These are phyloP conservation scores for Rhodotorula sp. DNA, from an alignment of 1,284 basidiomycete species.

Conservation along the genomic window DNA sequence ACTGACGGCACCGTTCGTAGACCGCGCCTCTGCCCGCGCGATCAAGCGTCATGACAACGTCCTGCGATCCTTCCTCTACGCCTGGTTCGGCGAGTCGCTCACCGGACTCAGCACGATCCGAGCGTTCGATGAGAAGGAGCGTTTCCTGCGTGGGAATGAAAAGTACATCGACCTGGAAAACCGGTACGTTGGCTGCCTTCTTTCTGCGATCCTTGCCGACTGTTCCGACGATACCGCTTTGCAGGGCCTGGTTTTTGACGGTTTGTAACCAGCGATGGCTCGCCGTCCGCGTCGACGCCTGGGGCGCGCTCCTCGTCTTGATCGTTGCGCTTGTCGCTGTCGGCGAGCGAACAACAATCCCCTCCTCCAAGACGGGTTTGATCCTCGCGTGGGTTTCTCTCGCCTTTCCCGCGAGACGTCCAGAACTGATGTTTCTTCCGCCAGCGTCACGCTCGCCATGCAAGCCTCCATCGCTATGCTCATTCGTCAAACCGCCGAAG, in stretches of 20 bases:
- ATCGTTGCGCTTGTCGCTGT: conserved; percentile 45
- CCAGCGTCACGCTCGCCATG: conserved; percentile 9
- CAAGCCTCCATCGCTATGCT: conserved; percentile 29
- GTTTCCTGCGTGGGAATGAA: conserved; percentile 19
- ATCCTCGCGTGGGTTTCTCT: conserved; percentile 2
- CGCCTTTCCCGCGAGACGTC: background rate
- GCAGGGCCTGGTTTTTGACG: conserved; percentile 48
- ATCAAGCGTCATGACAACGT: conserved; percentile 59
- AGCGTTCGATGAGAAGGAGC: conserved; percentile 38
- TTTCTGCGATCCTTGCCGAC: background rate
- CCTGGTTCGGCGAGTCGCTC: conserved; percentile 51
- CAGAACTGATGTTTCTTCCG: background rate
- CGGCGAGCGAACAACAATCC: conserved; percentile 15
- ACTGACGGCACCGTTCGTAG: conserved; percentile 52
- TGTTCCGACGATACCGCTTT: background rate
- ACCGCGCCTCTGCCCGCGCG: conserved; percentile 66
- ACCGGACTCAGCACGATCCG: conserved; percentile 71
- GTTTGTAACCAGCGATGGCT: conserved; percentile 50
- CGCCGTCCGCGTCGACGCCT: conserved; percentile 51
- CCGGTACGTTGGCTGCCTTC: conserved; percentile 43
- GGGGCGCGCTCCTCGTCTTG: conserved; percentile 44
- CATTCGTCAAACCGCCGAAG: conserved; percentile 47
- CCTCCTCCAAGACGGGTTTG: conserved; percentile 25
- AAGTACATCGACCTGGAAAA: conserved; percentile 47
- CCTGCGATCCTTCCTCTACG: conserved; percentile 46